Percentiles rank a stretch among this genome's conserved stretches.
phyloP scores from a whole-genome alignment of 495 filamentous ascomycete species.

The Aspergillus sclerotioniger region DNA sequence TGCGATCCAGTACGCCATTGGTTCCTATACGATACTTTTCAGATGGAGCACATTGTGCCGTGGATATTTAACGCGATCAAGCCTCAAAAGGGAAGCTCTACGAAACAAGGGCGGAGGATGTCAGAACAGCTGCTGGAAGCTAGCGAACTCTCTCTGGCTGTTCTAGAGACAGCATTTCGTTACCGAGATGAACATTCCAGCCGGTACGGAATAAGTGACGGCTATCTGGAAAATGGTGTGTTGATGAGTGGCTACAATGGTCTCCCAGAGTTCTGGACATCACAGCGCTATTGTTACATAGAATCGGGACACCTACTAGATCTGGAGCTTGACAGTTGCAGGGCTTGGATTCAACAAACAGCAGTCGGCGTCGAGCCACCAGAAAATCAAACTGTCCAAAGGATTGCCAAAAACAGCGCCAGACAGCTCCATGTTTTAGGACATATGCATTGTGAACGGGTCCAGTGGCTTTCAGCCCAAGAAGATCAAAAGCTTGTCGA shows the following conservation, averaged over 20 bases:
- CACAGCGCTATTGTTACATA: conserved; percentile 40
- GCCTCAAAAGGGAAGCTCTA: conserved; percentile 42
- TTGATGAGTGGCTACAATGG: conserved; percentile 56
- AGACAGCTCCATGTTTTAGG: conserved; percentile 57
- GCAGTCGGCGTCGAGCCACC: conserved; percentile 28
- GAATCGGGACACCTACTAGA: conserved; percentile 52
- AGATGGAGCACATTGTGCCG: conserved; percentile 70
- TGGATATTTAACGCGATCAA: conserved; percentile 74
- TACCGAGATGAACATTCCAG: conserved; percentile 67
- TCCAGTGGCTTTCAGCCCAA: conserved; percentile 56
- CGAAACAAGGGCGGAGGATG: conserved; percentile 32
- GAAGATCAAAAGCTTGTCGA: conserved; percentile 44
- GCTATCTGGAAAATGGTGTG: conserved; percentile 66
- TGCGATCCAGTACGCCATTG: conserved; percentile 73
- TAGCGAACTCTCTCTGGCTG: conserved; percentile 69
- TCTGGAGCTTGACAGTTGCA: conserved; percentile 43
- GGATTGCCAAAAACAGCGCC: conserved; percentile 52
- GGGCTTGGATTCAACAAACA: conserved; percentile 39
- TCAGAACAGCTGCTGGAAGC: conserved; percentile 69
- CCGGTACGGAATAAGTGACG: conserved; percentile 66
- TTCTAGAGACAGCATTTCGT: conserved; percentile 67
- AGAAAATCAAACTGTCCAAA: conserved; percentile 36
- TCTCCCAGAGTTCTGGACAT: conserved; percentile 81
- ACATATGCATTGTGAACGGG: conserved; percentile 59
- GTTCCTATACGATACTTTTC: conserved; percentile 75